phyloP scores from a whole-genome alignment of 345 rosid genomes.

The Angophora floribunda region DNA sequence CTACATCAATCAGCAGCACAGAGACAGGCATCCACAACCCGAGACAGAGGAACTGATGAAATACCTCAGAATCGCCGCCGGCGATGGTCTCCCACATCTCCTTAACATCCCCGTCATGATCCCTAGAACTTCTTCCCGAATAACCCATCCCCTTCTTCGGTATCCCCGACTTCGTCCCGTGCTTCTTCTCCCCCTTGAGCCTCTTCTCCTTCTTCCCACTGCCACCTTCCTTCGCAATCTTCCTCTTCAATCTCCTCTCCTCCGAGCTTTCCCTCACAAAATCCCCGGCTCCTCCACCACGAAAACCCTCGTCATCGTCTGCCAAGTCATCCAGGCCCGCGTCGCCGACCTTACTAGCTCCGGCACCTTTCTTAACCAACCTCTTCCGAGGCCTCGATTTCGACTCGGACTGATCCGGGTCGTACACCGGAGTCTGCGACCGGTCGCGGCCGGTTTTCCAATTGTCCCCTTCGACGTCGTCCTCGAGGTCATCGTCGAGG shows the following conservation, averaged over 20 bases:
- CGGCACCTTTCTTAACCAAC: constrained; percentile 64
- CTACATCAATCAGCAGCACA: neutral
- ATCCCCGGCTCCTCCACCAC: constrained; percentile 21
- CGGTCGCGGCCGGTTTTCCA: constrained; percentile 40
- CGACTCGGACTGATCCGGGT: constrained; percentile 39
- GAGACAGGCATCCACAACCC: neutral
- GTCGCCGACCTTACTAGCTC: constrained; percentile 10
- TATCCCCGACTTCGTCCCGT: constrained; percentile 22
- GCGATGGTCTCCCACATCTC: constrained; percentile 99
- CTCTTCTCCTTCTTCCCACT: constrained; percentile 44
- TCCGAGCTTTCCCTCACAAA: constrained; percentile 19
- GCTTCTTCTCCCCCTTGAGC: constrained; percentile 27
- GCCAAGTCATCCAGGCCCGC: constrained; percentile 28
- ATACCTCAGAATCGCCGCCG: constrained; percentile 80
- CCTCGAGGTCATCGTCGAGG: constrained; percentile 42
- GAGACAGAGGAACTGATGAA: neutral
- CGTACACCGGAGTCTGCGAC: constrained; percentile 58
- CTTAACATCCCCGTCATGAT: constrained; percentile 54
- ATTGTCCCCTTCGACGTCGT: constrained; percentile 36
- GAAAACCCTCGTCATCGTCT: constrained; percentile 10
- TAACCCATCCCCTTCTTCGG: constrained; percentile 14
- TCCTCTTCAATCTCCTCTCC: constrained; percentile 49
- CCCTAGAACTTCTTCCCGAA: constrained; percentile 11
- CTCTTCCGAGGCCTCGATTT: constrained; percentile 61
- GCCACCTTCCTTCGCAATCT: constrained; percentile 24